Evolutionary conservation across 345 rosid species (phyloP).

Genomic region (Salix suchowensis): DNA sequence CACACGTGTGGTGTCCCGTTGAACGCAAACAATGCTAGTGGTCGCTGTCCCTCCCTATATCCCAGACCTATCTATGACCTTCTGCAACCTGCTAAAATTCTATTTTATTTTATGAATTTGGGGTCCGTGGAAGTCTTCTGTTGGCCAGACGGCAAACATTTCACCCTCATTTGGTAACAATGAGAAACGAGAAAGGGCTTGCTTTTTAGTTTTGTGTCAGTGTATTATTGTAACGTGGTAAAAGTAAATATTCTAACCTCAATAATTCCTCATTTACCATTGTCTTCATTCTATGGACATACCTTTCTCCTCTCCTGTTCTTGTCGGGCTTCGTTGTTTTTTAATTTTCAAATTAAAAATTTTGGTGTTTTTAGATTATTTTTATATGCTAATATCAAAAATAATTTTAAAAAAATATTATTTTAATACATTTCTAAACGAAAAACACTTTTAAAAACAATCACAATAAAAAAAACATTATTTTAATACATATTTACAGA

Average conservation of each 20-base stretch:
- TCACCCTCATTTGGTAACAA: not conserved
- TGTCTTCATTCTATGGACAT: not conserved
- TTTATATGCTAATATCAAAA: too few species aligned
- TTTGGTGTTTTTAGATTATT: too few species aligned
- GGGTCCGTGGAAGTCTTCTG: constrained; percentile 20
- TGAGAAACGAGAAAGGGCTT: not conserved
- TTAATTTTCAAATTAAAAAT: too few species aligned
- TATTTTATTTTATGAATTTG: not conserved
- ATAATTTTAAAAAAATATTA: too few species aligned
- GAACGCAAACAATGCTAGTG: constrained; percentile 1
- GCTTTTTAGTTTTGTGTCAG: not conserved
- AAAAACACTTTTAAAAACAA: too few species aligned
- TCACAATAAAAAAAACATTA: too few species aligned
- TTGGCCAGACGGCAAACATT: constrained; percentile 25
- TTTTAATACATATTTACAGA: too few species aligned
- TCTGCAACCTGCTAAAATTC: not conserved
- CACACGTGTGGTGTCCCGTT: constrained; percentile 11
- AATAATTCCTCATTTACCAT: not conserved
- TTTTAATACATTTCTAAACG: too few species aligned
- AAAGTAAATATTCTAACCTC: not conserved
- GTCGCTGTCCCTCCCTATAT: not conserved
- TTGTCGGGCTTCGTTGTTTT: not conserved
- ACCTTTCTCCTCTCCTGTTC: not conserved
- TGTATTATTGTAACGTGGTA: not conserved
- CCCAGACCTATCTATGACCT: too few species aligned